Base-by-base conservation (phyloP, 1,284 basidiomycete genomes). In the Fistulina hepatica region DNA sequence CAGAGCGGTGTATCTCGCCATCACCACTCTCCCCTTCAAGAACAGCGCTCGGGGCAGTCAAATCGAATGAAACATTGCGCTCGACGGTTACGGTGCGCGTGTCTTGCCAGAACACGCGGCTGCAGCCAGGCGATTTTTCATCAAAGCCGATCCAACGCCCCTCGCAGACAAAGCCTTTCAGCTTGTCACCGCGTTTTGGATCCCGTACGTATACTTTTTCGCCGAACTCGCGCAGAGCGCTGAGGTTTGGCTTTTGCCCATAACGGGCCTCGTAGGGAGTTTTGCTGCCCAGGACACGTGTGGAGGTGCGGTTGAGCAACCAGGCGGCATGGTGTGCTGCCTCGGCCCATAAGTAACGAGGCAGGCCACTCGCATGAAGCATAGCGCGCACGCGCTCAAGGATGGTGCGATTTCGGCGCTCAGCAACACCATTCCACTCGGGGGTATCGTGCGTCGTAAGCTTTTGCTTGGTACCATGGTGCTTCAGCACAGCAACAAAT, bases 371-470 rank as follows among this genome's bases (percentile, higher is more conserved):
- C 7, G 34, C 42, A 9, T 41, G 16, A 2, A 54, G 43, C 38
- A 53, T 45, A 0, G 48, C 42, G 2, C 52, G 34, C 5, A 44
- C 41, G 13, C 43, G 42, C 22, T 53, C 47, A 2, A 46, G 39
- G 1, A 54, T 40, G 0, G 50, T 56, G 4, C 49, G 40, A 36
- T 60, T 58, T 6, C 53, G 36, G 2, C 48, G 39, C 42, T 63
- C 53, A 0, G 52, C 44, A 4, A 52, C 41, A 15, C 60, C 53
- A 32, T 62, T 61, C 10, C 54, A 42, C 38, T 50, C 36, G 10
- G 53, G 50, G 5, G 54, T 48, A 40, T 61, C 51, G 32, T 58
- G 57, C 1, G 52, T 43, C 5, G 52, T 50, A 5, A 44, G 25
- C 10, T 45, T 26, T 12, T 43, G 48, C 1, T 23, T 20, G 15